Evolutionary conservation across 305 asterid genomes (phyloP).

Genomic region (Ilex paraguariensis): DNA sequence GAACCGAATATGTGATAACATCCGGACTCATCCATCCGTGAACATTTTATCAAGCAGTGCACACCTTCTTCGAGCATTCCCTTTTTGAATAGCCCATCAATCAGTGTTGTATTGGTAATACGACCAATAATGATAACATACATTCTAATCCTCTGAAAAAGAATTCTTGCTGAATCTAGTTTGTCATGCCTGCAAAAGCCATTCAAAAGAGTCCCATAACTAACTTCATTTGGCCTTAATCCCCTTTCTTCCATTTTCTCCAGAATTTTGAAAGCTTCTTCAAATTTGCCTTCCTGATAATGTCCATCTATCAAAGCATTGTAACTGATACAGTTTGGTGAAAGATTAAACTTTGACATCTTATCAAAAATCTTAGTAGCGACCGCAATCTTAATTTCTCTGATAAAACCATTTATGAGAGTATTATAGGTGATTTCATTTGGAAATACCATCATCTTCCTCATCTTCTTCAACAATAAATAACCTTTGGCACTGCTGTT

Average conservation of each 20-base stretch:
- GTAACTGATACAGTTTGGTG: constrained; percentile 62
- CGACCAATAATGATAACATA: constrained; percentile 38
- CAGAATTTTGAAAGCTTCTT: constrained; percentile 52
- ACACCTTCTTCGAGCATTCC: constrained; percentile 48
- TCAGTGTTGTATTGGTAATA: constrained; percentile 52
- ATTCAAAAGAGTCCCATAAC: constrained; percentile 70
- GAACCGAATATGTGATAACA: constrained; percentile 70
- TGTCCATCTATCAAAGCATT: constrained; percentile 71
- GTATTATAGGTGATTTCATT: constrained; percentile 82
- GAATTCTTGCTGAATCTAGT: constrained; percentile 50
- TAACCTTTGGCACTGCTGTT: constrained; percentile 65
- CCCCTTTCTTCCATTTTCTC: constrained; percentile 57
- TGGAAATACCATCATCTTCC: constrained; percentile 55
- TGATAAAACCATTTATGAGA: constrained; percentile 66
- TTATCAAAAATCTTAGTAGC: constrained; percentile 63
- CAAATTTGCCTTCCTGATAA: constrained; percentile 57
- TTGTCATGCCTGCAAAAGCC: constrained; percentile 67
- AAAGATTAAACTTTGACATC: constrained; percentile 52
- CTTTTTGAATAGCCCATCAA: constrained; percentile 55
- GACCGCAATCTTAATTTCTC: constrained; percentile 63
- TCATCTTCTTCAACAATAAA: constrained; percentile 61
- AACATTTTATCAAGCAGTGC: constrained; percentile 46
- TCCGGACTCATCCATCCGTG: constrained; percentile 51
- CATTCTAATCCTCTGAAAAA: constrained; percentile 49
- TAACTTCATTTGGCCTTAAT: constrained; percentile 58